Conservation (phyloP, 2,329 filamentous ascomycete genomes). For the Diplodia sapinea region DNA sequence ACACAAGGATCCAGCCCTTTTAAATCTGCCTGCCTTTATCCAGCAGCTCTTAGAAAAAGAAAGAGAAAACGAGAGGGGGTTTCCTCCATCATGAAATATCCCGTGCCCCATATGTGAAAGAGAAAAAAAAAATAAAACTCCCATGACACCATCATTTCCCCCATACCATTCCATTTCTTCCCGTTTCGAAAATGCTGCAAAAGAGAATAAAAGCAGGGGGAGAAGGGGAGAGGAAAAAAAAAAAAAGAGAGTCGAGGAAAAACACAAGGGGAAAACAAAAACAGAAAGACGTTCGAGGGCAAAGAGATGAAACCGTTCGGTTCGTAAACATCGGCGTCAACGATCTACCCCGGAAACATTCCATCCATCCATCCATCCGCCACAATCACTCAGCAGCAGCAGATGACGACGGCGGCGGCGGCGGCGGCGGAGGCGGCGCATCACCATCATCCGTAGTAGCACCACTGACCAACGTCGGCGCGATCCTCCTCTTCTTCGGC, state of each 20-base stretch:
- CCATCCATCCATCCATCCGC: neutral
- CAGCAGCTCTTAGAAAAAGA: neutral
- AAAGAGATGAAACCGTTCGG: too few species aligned
- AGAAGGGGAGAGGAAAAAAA: neutral
- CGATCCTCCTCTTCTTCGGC: constrained; percentile 30
- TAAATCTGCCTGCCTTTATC: neutral
- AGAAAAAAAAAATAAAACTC: neutral
- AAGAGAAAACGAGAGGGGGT: neutral
- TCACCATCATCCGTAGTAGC: neutral
- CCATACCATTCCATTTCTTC: neutral
- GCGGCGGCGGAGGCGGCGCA: neutral
- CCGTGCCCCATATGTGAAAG: neutral
- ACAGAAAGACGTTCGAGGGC: too few species aligned
- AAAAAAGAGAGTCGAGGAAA: neutral
- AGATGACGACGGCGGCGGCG: too few species aligned
- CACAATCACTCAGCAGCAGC: too few species aligned
- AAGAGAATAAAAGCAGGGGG: neutral
- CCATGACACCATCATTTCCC: constrained; percentile 21
- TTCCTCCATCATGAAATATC: constrained; percentile 11
- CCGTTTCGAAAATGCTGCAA: constrained; percentile 12
- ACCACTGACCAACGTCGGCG: constrained; percentile 26
- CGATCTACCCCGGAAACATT: neutral
- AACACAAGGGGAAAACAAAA: too few species aligned
- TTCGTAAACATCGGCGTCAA: neutral
- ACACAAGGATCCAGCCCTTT: neutral